Conservation (phyloP, 176 grass and related monocot species). For the Juncus inflexus region DNA sequence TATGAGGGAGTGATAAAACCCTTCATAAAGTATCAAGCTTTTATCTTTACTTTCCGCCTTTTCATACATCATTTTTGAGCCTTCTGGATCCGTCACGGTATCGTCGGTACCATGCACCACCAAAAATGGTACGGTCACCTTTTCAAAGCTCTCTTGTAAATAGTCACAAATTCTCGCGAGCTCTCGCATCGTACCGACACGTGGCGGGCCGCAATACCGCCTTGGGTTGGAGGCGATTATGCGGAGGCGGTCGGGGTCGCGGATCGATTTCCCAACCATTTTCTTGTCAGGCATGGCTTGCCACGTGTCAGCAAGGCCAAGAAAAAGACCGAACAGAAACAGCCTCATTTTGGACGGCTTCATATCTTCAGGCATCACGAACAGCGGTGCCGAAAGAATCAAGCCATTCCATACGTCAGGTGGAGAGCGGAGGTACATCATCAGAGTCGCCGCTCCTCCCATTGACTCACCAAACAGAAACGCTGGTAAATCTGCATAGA, state of each 20-base stretch:
- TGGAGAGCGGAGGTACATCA: slow-evolving; percentile 60
- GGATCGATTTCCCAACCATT: slow-evolving; percentile 45
- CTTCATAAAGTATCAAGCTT: slow-evolving; percentile 52
- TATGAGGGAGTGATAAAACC: slow-evolving; percentile 42
- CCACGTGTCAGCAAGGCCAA: slow-evolving; percentile 72
- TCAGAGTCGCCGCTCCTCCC: slow-evolving; percentile 54
- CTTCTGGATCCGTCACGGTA: slow-evolving; percentile 40
- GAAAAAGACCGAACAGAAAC: slow-evolving; percentile 61
- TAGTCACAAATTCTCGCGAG: slow-evolving; percentile 43
- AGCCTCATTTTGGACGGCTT: slow-evolving; percentile 49
- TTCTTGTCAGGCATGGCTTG: slow-evolving; percentile 49
- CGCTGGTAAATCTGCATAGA: slow-evolving; percentile 38
- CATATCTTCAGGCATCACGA: slow-evolving; percentile 61
- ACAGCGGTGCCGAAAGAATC: slow-evolving; percentile 58
- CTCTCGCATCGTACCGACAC: slow-evolving; percentile 55
- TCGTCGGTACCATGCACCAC: slow-evolving; percentile 56
- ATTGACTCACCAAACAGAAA: slow-evolving; percentile 76
- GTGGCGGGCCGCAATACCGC: slow-evolving; percentile 28
- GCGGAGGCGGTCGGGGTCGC: slow-evolving; percentile 33
- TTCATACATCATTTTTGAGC: slow-evolving; percentile 63
- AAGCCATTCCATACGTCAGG: slow-evolving; percentile 42
- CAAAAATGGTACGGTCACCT: slow-evolving; percentile 54
- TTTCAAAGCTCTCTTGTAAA: slow-evolving; percentile 35
- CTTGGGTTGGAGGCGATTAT: slow-evolving; percentile 44
- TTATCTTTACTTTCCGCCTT: slow-evolving; percentile 53